Evolutionary conservation across 768 basidiomycete species (phyloP).

Genomic region (Leucogyrophana mollusca): DNA sequence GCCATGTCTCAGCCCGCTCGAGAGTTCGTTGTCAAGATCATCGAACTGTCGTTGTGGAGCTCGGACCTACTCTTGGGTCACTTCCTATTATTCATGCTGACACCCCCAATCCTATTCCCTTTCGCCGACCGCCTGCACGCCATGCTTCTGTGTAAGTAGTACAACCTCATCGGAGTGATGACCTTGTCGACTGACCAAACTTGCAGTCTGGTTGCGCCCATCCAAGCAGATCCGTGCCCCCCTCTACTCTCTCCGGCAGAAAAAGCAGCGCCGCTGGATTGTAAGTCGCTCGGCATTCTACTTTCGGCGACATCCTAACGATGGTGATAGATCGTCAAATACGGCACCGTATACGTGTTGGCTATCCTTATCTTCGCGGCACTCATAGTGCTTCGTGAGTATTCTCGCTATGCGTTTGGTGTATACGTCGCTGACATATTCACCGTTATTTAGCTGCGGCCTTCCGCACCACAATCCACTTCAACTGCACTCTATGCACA

Average conservation of each 20-base stretch:
- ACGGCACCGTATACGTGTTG: constrained; percentile 72
- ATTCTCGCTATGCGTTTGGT: constrained; percentile 5
- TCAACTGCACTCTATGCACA: constrained; percentile 68
- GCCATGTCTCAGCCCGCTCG: constrained; percentile 98
- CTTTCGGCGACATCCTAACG: constrained; percentile 11
- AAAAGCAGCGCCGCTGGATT: constrained; percentile 86
- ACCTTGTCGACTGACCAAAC: constrained; percentile 22
- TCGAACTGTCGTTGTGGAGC: constrained; percentile 94
- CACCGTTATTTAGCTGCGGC: constrained; percentile 45
- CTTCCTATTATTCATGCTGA: constrained; percentile 86
- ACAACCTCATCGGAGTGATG: no score
- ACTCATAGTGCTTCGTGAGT: constrained; percentile 78
- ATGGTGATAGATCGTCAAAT: constrained; percentile 67
- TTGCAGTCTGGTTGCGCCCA: constrained; percentile 88
- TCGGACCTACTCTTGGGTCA: constrained; percentile 90
- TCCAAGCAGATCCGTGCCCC: constrained; percentile 94
- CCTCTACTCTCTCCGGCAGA: constrained; percentile 86
- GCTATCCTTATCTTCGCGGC: constrained; percentile 70
- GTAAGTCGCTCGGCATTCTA: constrained; percentile 42
- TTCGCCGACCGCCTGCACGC: constrained; percentile 92
- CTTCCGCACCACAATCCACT: constrained; percentile 57
- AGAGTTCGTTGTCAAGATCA: constrained; percentile 97
- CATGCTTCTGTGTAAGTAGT: constrained; percentile 77
- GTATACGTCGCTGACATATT: constrained; percentile 8
- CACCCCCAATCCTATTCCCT: constrained; percentile 84